A percentile compares a stretch with the other conserved stretches of the same genome.
These are phyloP conservation scores for Wickerhamomyces subpelliculosus DNA, from an alignment of 805 yeast species.

Conservation along the genomic window DNA sequence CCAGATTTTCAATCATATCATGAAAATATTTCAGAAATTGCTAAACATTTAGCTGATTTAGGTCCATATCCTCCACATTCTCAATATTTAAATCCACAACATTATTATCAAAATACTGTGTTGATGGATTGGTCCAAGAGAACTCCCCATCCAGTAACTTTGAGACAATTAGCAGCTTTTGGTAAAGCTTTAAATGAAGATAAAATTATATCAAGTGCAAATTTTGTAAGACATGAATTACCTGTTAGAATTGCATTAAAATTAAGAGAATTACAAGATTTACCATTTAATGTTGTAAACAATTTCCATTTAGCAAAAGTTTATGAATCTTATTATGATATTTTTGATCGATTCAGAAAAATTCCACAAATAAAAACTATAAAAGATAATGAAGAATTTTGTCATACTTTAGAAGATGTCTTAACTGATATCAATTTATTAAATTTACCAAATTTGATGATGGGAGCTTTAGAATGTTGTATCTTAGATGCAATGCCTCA, in stretches of 20 bases:
- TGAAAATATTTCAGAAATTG: slow-evolving; percentile 25
- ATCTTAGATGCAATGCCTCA: slow-evolving; percentile 53
- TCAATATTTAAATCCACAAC: slow-evolving; percentile 53
- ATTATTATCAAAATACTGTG: slow-evolving; percentile 78
- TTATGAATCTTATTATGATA: slow-evolving; percentile 82
- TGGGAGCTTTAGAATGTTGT: slow-evolving; percentile 86
- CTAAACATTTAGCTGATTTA: slow-evolving; percentile 27
- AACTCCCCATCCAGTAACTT: slow-evolving; percentile 81
- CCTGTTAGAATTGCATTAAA: slow-evolving; percentile 81
- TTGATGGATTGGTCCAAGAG: slow-evolving; percentile 55
- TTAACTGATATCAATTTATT: slow-evolving; percentile 71
- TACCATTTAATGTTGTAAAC: slow-evolving; percentile 80
- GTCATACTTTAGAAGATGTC: slow-evolving; percentile 53
- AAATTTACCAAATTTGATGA: slow-evolving; percentile 80
- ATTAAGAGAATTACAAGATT: slow-evolving; percentile 66
- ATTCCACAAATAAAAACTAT: slow-evolving; percentile 59
- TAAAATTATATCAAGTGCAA: slow-evolving; percentile 77
- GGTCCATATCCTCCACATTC: slow-evolving; percentile 36
- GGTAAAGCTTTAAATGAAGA: slow-evolving; percentile 73
- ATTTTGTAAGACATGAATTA: slow-evolving; percentile 79
- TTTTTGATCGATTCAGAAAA: slow-evolving; percentile 79
- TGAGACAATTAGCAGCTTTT: slow-evolving; percentile 85
- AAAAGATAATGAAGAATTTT: slow-evolving; percentile 71
- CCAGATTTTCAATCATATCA: slow-evolving; percentile 31
- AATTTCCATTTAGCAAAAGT: slow-evolving; percentile 83